phyloP scores from a whole-genome alignment of 2,329 filamentous ascomycete genomes.

The Botrytis cinerea region DNA sequence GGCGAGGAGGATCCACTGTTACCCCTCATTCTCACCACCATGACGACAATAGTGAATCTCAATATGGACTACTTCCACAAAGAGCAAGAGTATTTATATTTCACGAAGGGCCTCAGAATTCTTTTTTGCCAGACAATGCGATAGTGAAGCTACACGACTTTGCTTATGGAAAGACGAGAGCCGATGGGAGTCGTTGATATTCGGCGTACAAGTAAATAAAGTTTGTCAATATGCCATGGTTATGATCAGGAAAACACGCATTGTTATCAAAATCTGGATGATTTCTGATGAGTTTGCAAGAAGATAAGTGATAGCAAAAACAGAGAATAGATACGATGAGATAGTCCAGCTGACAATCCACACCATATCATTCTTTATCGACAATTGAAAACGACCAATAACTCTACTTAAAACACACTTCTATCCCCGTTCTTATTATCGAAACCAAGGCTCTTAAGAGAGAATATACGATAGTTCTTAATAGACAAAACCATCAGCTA shows the following conservation, averaged over 20 bases:
- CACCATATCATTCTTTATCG: no score
- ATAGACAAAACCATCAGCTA: no score
- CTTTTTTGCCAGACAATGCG: neutral
- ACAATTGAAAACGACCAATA: neutral
- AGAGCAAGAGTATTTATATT: neutral
- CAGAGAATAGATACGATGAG: neutral
- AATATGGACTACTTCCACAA: neutral
- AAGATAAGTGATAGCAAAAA: neutral
- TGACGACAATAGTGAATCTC: neutral
- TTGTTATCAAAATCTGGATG: no score
- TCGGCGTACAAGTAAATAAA: neutral
- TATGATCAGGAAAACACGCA: no score
- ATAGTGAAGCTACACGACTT: neutral
- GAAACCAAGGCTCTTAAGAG: neutral
- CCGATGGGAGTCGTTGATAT: neutral
- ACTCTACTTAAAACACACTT: neutral
- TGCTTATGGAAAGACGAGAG: neutral
- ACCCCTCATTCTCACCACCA: neutral
- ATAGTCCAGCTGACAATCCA: no score
- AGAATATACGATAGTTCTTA: no score
- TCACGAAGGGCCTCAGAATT: neutral
- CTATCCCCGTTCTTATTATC: accelerated
- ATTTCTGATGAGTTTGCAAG: neutral
- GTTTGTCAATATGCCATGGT: no score
- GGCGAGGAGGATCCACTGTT: neutral